phyloP scores from a whole-genome alignment of 2,329 filamentous ascomycete species.

The Cercospora sesami region DNA sequence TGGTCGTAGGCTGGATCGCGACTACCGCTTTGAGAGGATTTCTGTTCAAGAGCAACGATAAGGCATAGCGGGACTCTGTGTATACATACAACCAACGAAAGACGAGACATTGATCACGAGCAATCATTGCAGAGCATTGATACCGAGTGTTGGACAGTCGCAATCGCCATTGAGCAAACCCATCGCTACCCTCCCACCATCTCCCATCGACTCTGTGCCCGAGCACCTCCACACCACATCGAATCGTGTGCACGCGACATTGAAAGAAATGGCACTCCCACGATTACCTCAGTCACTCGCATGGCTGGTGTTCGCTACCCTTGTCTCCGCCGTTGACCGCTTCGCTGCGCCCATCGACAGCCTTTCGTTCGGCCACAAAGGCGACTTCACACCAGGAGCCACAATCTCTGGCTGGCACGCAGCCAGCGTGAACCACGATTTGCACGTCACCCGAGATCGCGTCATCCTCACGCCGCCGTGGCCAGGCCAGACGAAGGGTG shows the following conservation, averaged over 20 bases:
- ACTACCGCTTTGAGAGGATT: conserved; percentile 32
- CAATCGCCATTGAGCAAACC: neutral
- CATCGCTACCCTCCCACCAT: neutral
- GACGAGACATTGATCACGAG: conserved; percentile 2
- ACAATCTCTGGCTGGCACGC: conserved; percentile 58
- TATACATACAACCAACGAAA: neutral
- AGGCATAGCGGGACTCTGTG: conserved; percentile 2
- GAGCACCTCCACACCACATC: neutral
- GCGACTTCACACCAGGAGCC: conserved; percentile 64
- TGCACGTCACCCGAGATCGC: conserved; percentile 77
- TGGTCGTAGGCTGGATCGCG: conserved; percentile 43
- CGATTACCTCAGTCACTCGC: conserved; percentile 24
- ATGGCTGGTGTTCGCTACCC: conserved; percentile 30
- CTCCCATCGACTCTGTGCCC: neutral
- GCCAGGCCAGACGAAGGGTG: conserved; percentile 80
- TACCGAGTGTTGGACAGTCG: neutral
- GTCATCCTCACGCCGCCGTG: conserved; percentile 86
- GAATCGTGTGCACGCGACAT: neutral
- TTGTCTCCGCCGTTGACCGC: conserved; percentile 27
- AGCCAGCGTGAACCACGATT: conserved; percentile 56
- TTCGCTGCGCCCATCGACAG: conserved; percentile 32
- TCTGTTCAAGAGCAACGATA: conserved; percentile 21
- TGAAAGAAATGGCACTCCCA: neutral
- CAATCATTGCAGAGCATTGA: neutral
- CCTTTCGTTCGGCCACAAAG: conserved; percentile 73